Percentiles rank a stretch among this genome's conserved stretches.
Evolutionary conservation across 805 yeast species (phyloP).

Genomic region (Soucietia sequanensis): DNA sequence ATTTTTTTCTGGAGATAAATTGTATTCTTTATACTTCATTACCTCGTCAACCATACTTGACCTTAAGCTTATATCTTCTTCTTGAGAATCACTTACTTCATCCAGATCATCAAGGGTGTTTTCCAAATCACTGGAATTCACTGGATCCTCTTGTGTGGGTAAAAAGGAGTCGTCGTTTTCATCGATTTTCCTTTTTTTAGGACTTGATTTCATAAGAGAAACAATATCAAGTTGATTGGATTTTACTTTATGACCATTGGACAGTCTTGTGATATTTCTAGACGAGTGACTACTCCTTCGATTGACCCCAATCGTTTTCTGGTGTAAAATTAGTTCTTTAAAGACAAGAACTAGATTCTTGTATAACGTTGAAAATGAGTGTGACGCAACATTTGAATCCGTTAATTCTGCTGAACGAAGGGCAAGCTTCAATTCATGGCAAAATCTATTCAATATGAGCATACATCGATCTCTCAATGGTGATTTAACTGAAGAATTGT

Average conservation of each 20-base stretch:
- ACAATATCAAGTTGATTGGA: neutral
- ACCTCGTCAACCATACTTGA: slow-evolving; percentile 17
- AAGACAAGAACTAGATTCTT: slow-evolving; percentile 4
- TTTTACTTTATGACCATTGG: too few relatives aligned
- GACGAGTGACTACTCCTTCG: neutral
- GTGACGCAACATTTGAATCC: too few relatives aligned
- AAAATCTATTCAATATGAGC: too few relatives aligned
- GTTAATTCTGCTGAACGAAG: too few relatives aligned
- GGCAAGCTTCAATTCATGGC: too few relatives aligned
- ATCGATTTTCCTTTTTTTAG: neutral
- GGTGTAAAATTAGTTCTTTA: neutral
- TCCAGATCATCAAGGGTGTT: neutral
- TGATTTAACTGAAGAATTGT: slow-evolving; percentile 14
- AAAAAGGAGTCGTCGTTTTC: neutral
- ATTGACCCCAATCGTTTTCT: neutral
- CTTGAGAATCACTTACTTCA: slow-evolving; percentile 13
- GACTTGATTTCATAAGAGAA: neutral
- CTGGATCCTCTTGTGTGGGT: neutral
- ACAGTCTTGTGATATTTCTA: neutral
- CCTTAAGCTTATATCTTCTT: slow-evolving; percentile 4
- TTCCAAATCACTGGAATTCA: neutral
- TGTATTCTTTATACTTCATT: slow-evolving; percentile 14
- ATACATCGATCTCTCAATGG: slow-evolving; percentile 19
- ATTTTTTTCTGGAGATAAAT: slow-evolving; percentile 5
- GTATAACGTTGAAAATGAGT: too few relatives aligned